Evolutionary conservation across 2,329 filamentous ascomycete genomes (phyloP), one percentile per base, ranked within the genome.

Genomic region (Cladophialophora bantiana): DNA sequence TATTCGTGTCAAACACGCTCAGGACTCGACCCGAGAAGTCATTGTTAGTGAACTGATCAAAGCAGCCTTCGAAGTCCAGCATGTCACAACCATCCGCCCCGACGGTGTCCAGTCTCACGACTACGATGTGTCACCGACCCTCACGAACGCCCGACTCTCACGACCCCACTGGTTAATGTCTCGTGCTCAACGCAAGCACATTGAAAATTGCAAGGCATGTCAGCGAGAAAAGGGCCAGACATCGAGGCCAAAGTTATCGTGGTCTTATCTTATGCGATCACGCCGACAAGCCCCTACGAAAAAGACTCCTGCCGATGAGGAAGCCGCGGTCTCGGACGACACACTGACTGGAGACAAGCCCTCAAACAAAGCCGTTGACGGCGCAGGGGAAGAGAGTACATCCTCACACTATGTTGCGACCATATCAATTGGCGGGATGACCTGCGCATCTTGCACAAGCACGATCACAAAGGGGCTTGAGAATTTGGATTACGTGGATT

Each of bases 391-490:
- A 20, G 50, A 64, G 31, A 65, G 38, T 36, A 26, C 54, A 36
- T n/a, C 31, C 26, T 13, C 20, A 10, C 31, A 59, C 15, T 71
- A 70, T 59, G 58, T 68, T 20, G 70, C 70, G 7, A 62, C 67
- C 10, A 55, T 83, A 15, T 79, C 88, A 20, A 83, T 93, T 48
- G 86, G 84, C 34, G 90, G 90, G 60, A 92, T 93, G 90, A 91
- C 88, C 3, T 93, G 90, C 75, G 86, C 88, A 13, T 84, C 89
- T 12, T 93, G 90, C 73, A 83, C 84, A 61, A 89, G 88, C 73
- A 82, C 83, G 45, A 86, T 93, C 71, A 88, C 85, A 12, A 79
- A 84, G 6, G 85, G 86, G 68, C 77, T 93, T 42, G 79, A 85
- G 55, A 85, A 86, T 68, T 77, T 83, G 26, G 81, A 85, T 4